Evolutionary conservation across 495 filamentous ascomycete genomes (phyloP), one percentile per base, ranked within the genome.

Genomic region (Astrothelium macrocarpum): DNA sequence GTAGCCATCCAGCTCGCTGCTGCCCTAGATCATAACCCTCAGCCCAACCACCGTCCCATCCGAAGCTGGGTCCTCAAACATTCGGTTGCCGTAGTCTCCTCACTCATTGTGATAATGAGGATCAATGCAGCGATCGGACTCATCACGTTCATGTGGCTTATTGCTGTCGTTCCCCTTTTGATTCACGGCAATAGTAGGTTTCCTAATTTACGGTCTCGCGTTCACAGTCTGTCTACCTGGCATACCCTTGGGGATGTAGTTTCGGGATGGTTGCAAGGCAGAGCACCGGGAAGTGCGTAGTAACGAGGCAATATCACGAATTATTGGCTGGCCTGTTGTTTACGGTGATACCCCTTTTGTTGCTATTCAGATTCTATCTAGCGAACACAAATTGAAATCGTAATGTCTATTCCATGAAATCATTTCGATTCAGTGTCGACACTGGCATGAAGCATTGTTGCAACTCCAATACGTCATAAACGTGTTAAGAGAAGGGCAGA

Each of bases 1-100:
- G 84, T 83, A 0, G 84, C 84, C 26, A 80, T 79, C 77, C 74
- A 82, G 63, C 80, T 86, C 66, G 74, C 79, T 16, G 78, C 81
- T 53, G 79, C 78, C 28, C 74, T 85, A 20, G 74, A 75, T 34
- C 68, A 76, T 63, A 72, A 72, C n/a, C 60, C 60, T 12, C 23
- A 56, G 25, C 23, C 49, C 10, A 10, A 29, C 29, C 49, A 56
- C 25, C 23, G 36, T 5, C 61, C 61, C n/a, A 62, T 62, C 20
- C 61, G 61, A 2, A 62, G 32, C 28, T 62, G 61, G 61, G 28
- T 62, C 32, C 42, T 46, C 9, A 49, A 45, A 26, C 61, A 62
- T 62, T 11, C 20, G 18, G 25, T 62, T 46, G 49, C 61, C 20
- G 20, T 62, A 3, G 9, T 23, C 18, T 62, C 61, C 9, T 62